Conservation (phyloP, 2,329 filamentous ascomycete genomes). For the Metarhizium humberi region DNA sequence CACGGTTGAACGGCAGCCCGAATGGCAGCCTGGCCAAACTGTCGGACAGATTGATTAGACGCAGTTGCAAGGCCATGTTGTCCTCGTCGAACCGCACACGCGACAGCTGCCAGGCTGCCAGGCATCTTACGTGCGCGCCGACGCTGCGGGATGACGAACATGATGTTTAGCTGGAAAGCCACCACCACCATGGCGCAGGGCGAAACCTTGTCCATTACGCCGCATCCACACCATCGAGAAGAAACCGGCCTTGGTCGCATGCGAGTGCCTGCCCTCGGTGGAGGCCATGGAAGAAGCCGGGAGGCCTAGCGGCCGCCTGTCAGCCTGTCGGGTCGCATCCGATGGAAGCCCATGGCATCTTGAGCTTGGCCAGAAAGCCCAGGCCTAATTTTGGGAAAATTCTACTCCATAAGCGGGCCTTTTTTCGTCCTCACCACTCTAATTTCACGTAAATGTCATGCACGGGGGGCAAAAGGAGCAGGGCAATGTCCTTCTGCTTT, state of each 20-base stretch:
- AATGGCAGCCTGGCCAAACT: too few species aligned
- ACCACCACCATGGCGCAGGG: neutral
- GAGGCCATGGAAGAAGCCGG: constrained; percentile 20
- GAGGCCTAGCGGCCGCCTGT: constrained; percentile 12
- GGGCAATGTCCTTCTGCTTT: neutral
- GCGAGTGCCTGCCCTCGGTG: neutral
- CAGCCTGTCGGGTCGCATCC: constrained; percentile 21
- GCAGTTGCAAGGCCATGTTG: too few species aligned
- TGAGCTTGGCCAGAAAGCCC: too few species aligned
- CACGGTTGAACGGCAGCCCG: too few species aligned
- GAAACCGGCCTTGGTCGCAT: constrained; percentile 16
- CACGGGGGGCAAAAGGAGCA: neutral
- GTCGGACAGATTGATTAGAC: too few species aligned
- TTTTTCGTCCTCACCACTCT: neutral
- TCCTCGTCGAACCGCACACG: neutral
- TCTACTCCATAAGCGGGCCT: neutral
- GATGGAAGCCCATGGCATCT: neutral
- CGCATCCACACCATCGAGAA: constrained; percentile 16
- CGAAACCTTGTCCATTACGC: neutral
- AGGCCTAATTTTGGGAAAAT: neutral
- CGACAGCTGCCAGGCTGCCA: neutral
- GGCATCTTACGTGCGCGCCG: constrained; percentile 7
- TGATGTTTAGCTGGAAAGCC: neutral
- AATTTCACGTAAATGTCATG: neutral
- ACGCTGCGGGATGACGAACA: neutral